Conservation (phyloP, 192 early-diverging fungal genomes). For the Coemansia biformis region DNA sequence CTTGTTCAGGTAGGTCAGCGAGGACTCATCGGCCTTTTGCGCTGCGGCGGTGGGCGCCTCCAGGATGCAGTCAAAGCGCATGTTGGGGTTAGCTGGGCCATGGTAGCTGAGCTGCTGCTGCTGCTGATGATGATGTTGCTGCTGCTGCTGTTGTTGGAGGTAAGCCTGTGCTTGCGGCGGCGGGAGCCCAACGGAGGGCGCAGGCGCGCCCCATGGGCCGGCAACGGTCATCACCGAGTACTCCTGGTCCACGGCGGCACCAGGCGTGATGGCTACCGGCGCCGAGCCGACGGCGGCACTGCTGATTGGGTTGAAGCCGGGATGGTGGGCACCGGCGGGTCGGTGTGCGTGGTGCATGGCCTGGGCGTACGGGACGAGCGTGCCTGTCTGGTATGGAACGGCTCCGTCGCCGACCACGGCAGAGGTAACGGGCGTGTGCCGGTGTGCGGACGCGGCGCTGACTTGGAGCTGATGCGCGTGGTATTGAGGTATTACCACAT, state of each 20-base stretch:
- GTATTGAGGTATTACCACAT: constrained; percentile 26
- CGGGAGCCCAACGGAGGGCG: neutral
- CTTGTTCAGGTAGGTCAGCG: constrained; percentile 69
- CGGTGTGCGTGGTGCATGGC: constrained; percentile 28
- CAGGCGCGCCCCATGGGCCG: constrained; percentile 9
- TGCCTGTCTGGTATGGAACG: constrained; percentile 13
- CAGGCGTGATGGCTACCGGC: constrained; percentile 7
- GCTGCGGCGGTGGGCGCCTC: constrained; percentile 45
- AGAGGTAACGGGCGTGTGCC: constrained; percentile 3
- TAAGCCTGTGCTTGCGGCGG: too few species aligned
- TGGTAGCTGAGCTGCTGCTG: neutral
- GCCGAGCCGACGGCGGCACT: constrained; percentile 9
- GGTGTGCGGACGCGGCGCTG: constrained; percentile 12
- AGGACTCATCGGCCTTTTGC: constrained; percentile 53
- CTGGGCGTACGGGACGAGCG: constrained; percentile 26
- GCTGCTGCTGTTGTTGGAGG: constrained; percentile 13
- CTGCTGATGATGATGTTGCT: constrained; percentile 10
- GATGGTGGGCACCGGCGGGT: constrained; percentile 4
- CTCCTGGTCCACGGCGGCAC: constrained; percentile 15
- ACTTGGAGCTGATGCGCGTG: constrained; percentile 20
- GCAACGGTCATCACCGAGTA: constrained; percentile 26
- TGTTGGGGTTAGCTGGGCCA: neutral
- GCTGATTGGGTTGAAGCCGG: constrained; percentile 3
- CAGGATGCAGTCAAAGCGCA: constrained; percentile 37
- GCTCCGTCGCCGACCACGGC: constrained; percentile 3